Percentiles rank a stretch among this genome's conserved stretches.
phyloP scores from a whole-genome alignment of 2,329 filamentous ascomycete species.

The Sphaerulina musiva region DNA sequence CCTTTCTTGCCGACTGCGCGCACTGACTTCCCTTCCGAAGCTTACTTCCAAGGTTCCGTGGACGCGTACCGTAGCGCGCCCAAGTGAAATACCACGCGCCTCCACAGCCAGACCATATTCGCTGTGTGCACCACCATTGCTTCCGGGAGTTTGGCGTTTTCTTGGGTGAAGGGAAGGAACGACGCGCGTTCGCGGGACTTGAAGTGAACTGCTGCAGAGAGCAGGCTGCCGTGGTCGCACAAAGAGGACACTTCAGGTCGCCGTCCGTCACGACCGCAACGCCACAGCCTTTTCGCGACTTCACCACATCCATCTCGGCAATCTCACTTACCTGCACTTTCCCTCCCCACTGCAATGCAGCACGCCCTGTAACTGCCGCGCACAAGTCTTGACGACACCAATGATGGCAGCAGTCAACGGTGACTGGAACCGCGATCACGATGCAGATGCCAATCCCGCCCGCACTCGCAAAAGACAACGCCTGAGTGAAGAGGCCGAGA shows the following conservation, averaged over 20 bases:
- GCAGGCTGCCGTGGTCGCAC: not conserved
- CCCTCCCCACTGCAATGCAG: slow-evolving; percentile 1
- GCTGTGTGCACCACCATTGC: not conserved
- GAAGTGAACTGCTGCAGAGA: not conserved
- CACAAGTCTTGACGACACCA: not conserved
- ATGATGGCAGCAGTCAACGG: slow-evolving; percentile 3
- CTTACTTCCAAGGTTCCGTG: not conserved
- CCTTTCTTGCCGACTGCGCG: not conserved
- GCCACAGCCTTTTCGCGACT: not conserved
- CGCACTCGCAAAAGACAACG: slow-evolving; percentile 43
- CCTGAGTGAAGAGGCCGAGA: slow-evolving; percentile 35
- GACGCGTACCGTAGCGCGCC: not conserved
- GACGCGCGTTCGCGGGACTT: not conserved
- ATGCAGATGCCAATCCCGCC: slow-evolving; percentile 41
- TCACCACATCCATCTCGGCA: not conserved
- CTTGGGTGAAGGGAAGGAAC: not conserved
- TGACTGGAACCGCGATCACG: slow-evolving; percentile 35
- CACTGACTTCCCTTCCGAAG: not conserved
- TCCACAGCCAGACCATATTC: not conserved
- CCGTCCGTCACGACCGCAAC: not conserved
- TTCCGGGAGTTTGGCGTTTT: not conserved
- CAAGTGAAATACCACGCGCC: not conserved
- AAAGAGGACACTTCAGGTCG: not conserved
- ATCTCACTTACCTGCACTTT: not conserved
- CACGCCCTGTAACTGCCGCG: not conserved